Evolutionary conservation across 495 filamentous ascomycete genomes (phyloP).

Genomic region (Neurospora sp.): DNA sequence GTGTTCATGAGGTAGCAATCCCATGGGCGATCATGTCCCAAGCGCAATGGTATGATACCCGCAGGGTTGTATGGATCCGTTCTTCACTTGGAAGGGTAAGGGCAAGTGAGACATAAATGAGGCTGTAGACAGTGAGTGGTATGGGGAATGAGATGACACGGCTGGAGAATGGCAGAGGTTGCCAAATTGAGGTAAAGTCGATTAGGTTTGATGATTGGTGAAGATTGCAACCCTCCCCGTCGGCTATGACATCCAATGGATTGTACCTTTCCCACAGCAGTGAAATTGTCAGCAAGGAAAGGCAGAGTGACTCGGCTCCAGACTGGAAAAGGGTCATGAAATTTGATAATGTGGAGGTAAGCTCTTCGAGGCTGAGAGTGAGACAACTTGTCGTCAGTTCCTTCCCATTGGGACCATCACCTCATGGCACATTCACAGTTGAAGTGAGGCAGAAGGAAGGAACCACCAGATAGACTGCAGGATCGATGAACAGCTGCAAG

Average conservation of each 20-base stretch:
- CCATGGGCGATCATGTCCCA: background rate
- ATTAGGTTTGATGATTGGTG: background rate
- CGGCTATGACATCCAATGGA: background rate
- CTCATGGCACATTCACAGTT: background rate
- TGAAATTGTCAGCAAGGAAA: background rate
- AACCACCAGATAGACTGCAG: background rate
- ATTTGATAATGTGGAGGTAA: background rate
- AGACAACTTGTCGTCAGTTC: background rate
- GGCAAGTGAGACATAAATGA: background rate
- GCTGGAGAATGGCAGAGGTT: background rate
- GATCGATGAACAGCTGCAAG: background rate
- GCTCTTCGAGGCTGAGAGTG: background rate
- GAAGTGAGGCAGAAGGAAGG: background rate
- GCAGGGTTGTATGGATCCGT: background rate
- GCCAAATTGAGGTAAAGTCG: background rate
- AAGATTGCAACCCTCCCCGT: background rate
- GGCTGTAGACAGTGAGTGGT: background rate
- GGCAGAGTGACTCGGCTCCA: background rate
- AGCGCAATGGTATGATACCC: background rate
- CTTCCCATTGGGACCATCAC: background rate
- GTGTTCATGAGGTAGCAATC: background rate
- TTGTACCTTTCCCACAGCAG: background rate
- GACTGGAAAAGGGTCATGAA: background rate
- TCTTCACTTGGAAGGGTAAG: background rate
- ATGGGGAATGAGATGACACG: background rate